Base-by-base conservation (phyloP, 2,329 filamentous ascomycete genomes). In the Penicillium frequentans region DNA sequence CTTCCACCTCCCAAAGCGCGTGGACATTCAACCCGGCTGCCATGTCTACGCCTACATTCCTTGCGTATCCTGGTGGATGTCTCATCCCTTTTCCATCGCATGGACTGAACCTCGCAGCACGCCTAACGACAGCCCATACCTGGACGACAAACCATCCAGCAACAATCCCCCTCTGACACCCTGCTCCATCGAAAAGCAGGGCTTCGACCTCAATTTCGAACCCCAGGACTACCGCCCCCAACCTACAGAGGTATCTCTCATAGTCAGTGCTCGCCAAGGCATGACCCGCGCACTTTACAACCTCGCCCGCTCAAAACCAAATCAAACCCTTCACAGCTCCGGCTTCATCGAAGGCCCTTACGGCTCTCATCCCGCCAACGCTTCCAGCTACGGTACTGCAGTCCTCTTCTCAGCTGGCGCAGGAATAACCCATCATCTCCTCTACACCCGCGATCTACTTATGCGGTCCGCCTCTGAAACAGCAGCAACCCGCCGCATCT, bases 321-420 rank as follows among this genome's bases (percentile, higher is more conserved):
- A 69, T 49, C 75, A 80, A 55, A 78, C 74, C 8, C 77, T 87
- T 63, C 74, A 76, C 13, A 80, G 82, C 5, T 77, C 75, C 52
- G 86, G 85, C 47, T 81, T 81, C 66, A 80, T 88, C 62, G 86
- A 88, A 72, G 86, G 86, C 0, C 85, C 86, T 0, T 88, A 88
- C 68, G 82, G 81, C 46, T 84, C 84, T 9, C 81, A 84, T 68
- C 81, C 86, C 52, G 77, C 76, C 43, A 78, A 79, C 49, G 77
- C 86, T 50, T 75, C 79, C 47, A 85, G 82, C 52, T 88, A 87
- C 72, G 86, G 86, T 65, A 88, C 86, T 0, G 79, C 84, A n/a
- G 72, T 88, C 24, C 81, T 88, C 55, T 88, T 88, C 73, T 86
- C 85, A 5, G 86, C 83, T 48, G 86, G 86, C 52, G 84, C 86